Conservation (phyloP, 495 filamentous ascomycete species). For the Aspergillus homomorphus region DNA sequence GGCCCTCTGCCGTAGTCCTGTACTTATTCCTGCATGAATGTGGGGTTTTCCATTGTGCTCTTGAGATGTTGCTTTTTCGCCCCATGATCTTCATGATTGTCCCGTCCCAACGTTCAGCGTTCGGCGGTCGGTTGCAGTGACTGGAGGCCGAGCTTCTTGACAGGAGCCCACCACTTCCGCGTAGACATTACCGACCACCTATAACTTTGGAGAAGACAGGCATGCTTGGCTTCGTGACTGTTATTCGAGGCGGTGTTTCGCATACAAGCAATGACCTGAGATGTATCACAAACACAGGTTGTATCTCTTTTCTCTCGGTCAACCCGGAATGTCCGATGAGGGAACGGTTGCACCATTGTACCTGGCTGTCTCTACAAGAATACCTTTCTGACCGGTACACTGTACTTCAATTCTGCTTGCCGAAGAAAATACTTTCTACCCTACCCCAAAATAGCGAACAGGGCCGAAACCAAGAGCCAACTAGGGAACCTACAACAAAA, state of each 20-base stretch:
- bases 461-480: background rate
- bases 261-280: background rate
- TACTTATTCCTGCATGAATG: background rate
- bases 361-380: background rate
- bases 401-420: background rate
- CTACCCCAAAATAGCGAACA: background rate
- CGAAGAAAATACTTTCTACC: background rate
- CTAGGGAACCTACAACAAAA: background rate
- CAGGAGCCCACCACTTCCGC: background rate
- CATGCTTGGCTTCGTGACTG: background rate
- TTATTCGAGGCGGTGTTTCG: background rate
- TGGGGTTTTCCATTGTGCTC: background rate
- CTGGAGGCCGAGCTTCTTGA: conserved; percentile 3
- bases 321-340: background rate
- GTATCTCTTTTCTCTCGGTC: background rate
- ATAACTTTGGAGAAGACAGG: background rate
- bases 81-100: background rate
- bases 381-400: background rate
- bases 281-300: background rate
- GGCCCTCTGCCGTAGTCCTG: background rate
- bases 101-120: conserved; percentile 1
- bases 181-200: background rate
- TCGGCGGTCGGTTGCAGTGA: conserved; percentile 10
- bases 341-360: background rate
- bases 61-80: background rate